Conservation (phyloP, 2,329 filamentous ascomycete genomes). For the Clonostachys rhizophaga region DNA sequence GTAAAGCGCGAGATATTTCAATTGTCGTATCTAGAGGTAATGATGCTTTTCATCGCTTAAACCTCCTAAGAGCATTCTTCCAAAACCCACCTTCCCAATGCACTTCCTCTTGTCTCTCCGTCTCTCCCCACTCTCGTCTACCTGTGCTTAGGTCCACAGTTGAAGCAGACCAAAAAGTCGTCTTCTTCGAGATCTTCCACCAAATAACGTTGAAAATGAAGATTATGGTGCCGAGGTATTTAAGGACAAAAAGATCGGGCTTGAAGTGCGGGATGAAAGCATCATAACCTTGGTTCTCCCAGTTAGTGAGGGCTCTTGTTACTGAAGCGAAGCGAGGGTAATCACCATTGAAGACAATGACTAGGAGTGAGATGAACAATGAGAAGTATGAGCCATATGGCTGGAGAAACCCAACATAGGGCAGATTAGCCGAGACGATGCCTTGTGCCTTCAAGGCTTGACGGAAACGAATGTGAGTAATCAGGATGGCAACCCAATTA, state of each 20-base stretch:
- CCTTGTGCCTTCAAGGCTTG: conserved; percentile 28
- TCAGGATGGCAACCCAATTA: conserved; percentile 34
- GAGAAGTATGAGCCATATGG: conserved; percentile 31
- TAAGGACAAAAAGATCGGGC: conserved; percentile 58
- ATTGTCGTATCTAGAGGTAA: too few relatives aligned
- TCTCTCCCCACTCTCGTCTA: conserved; percentile 19
- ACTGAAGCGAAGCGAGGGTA: too few relatives aligned
- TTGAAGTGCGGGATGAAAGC: conserved; percentile 62
- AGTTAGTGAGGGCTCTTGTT: too few relatives aligned
- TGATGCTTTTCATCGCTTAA: too few relatives aligned
- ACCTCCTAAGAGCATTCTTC: too few relatives aligned
- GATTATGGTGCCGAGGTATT: conserved; percentile 31
- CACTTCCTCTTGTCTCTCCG: neutral
- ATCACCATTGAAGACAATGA: conserved; percentile 60
- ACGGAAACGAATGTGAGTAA: conserved; percentile 31
- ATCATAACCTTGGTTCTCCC: conserved; percentile 29
- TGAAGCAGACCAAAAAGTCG: conserved; percentile 42
- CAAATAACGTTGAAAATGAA: conserved; percentile 55
- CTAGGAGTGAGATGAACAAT: conserved; percentile 53
- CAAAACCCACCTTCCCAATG: too few relatives aligned
- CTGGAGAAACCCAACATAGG: conserved; percentile 29
- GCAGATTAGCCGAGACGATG: conserved; percentile 22
- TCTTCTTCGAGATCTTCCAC: conserved; percentile 59
- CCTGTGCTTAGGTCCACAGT: conserved; percentile 55
- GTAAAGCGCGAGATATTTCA: too few relatives aligned